Evolutionary conservation across 2,329 filamentous ascomycete genomes (phyloP), one percentile per base, ranked within the genome.

Genomic region (Diaporthe caulivora): DNA sequence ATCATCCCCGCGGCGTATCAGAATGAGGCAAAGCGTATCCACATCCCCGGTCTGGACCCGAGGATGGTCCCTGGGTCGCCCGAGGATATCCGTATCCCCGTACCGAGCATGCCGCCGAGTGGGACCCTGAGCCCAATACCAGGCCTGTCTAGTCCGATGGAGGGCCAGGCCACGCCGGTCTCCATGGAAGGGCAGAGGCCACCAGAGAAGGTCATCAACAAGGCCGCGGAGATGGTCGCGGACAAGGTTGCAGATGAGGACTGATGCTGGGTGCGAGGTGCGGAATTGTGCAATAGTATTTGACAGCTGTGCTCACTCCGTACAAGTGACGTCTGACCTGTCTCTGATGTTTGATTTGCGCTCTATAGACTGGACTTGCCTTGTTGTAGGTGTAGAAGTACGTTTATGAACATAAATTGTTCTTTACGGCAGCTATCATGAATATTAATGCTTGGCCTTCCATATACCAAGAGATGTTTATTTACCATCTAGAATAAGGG

Each of bases 1-100:
- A 98, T 99, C 81, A 97, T 98, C 74, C 97, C 97, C 3, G 95
- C 96, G 24, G 96, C 95, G 42, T 99, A 99, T 84, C 97, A 98
- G 85, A 99, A 99, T 80, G 93, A 97, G 82, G 94, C 96, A 26
- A 97, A 94, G 82, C 92, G 95, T 73, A 95, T 99, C 78, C 92
- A 93, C 78, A 97, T 99, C 76, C 93, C 94, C 7, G 89, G 88
- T 4, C 82, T 91, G 34, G 88, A 91, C 73, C 87, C 89, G 17
- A 87, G 89, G 65, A 91, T 95, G 68, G 90, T 97, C 18, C 93
- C 94, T 2, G 89, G 89, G 67, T 95, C 93, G 1, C 94, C 95
- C 0, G 92, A 97, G 83, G 94, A 95, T 76, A 92, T 97, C 79
- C 90, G 92, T 76, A 94, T 95, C 55, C 93, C 93, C 0, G 92